These are phyloP conservation scores for Pythium chondricola DNA, from an alignment of 352 stramenopile genomes.

Conservation along the genomic window DNA sequence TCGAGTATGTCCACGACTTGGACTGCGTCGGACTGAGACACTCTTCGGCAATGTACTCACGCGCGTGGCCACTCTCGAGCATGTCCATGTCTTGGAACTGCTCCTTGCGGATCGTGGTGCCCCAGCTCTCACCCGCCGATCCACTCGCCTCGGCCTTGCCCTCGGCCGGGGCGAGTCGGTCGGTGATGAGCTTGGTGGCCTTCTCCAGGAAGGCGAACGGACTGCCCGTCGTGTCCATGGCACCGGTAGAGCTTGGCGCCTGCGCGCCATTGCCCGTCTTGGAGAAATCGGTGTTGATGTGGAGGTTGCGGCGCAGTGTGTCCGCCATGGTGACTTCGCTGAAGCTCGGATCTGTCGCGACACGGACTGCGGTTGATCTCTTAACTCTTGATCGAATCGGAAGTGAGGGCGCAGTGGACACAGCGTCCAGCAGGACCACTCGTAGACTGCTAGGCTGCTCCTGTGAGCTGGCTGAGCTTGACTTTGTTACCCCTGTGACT, in stretches of 20 bases:
- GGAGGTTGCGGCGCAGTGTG: constrained; percentile 39
- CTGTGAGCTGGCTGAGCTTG: too few relatives aligned
- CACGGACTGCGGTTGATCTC: background rate
- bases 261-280: constrained; percentile 14
- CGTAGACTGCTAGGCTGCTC: background rate
- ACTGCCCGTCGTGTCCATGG: constrained; percentile 23
- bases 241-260: constrained; percentile 6
- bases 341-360: background rate
- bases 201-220: constrained; percentile 42
- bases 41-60: constrained; percentile 81
- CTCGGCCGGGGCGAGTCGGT: constrained; percentile 17
- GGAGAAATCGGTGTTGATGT: constrained; percentile 50
- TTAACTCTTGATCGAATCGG: background rate
- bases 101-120: constrained; percentile 52
- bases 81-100: constrained; percentile 84
- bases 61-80: constrained; percentile 72
- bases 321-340: constrained; percentile 34
- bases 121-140: constrained; percentile 33
- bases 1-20: constrained; percentile 81
- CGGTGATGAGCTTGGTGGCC: constrained; percentile 53
- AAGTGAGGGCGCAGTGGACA: too few relatives aligned
- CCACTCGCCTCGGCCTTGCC: constrained; percentile 21
- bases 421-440: background rate
- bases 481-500: too few relatives aligned
- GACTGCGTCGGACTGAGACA: constrained; percentile 65